A percentile compares a stretch with the other conserved stretches of the same genome.
phyloP scores from a whole-genome alignment of 139 green algal species.

The Marvania coccoides region DNA sequence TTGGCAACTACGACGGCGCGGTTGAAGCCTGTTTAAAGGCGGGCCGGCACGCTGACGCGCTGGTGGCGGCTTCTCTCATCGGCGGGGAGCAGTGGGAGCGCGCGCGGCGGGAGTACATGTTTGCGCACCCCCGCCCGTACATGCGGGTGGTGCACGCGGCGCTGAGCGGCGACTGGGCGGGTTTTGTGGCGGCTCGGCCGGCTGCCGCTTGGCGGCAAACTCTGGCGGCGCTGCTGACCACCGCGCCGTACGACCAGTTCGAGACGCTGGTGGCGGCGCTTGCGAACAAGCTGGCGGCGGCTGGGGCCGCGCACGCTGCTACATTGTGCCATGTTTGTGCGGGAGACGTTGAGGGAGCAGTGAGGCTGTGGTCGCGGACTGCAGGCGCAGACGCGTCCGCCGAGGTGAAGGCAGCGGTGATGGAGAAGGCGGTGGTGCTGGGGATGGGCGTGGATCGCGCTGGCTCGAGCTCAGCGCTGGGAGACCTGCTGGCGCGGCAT shows the following conservation, averaged over 20 bases:
- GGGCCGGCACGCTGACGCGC: slow-evolving; percentile 80
- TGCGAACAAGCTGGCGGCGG: slow-evolving; percentile 42
- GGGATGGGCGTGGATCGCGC: slow-evolving; percentile 54
- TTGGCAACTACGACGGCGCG: slow-evolving; percentile 82
- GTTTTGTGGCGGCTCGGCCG: slow-evolving; percentile 70
- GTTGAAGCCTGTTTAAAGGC: slow-evolving; percentile 82
- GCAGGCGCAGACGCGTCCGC: slow-evolving; percentile 9
- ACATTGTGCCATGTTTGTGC: slow-evolving; percentile 87
- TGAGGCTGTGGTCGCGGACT: slow-evolving; percentile 58
- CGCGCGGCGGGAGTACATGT: slow-evolving; percentile 68
- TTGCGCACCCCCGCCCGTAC: slow-evolving; percentile 66
- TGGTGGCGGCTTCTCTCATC: slow-evolving; percentile 75
- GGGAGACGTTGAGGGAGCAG: slow-evolving; percentile 78
- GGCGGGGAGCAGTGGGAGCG: slow-evolving; percentile 44
- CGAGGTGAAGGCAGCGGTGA: slow-evolving; percentile 58
- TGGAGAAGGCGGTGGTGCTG: slow-evolving; percentile 94
- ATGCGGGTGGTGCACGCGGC: slow-evolving; percentile 62
- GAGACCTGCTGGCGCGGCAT: slow-evolving; percentile 72
- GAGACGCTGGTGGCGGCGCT: slow-evolving; percentile 58
- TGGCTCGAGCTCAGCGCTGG: slow-evolving; percentile 44
- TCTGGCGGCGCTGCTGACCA: slow-evolving; percentile 87
- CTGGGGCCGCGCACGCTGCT: slow-evolving; percentile 60
- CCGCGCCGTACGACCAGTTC: slow-evolving; percentile 56
- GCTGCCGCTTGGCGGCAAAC: slow-evolving; percentile 87
- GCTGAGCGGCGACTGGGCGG: slow-evolving; percentile 61